phyloP scores from a whole-genome alignment of 225 moss, liverwort and hornwort species.

The Sphagnum contortum region DNA sequence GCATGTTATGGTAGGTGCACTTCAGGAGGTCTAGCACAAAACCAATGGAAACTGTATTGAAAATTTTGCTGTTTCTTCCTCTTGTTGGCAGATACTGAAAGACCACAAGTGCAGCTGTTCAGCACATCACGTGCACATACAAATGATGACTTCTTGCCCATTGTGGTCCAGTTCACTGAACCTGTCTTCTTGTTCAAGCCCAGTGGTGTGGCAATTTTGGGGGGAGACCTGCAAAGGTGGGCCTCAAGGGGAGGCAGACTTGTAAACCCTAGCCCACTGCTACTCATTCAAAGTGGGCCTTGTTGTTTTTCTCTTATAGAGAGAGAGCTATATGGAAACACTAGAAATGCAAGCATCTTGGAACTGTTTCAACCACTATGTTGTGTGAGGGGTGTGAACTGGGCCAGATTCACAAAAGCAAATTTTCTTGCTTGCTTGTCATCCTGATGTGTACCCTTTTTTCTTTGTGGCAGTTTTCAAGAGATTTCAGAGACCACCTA shows the following conservation, averaged over 20 bases:
- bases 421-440: neutral
- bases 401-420: neutral
- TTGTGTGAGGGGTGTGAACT: too few species aligned
- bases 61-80: neutral
- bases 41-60: too few species aligned
- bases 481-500: constrained; percentile 84
- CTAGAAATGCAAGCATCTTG: too few species aligned
- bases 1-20: too few species aligned
- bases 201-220: constrained; percentile 28
- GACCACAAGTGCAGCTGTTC: constrained; percentile 52
- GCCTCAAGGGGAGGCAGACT: too few species aligned
- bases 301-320: too few species aligned
- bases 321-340: too few species aligned
- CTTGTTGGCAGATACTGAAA: constrained; percentile 38
- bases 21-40: too few species aligned
- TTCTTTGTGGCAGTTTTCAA: constrained; percentile 41
- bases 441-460: neutral
- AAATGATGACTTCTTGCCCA: constrained; percentile 41
- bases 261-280: too few species aligned
- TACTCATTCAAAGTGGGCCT: too few species aligned
- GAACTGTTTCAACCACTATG: too few species aligned
- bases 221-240: constrained; percentile 55
- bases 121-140: constrained; percentile 71
- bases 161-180: constrained; percentile 68
- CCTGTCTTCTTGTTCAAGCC: constrained; percentile 72